These are phyloP conservation scores for Fusarium hainanense DNA, from an alignment of 2,329 filamentous ascomycete species.

Conservation along the genomic window DNA sequence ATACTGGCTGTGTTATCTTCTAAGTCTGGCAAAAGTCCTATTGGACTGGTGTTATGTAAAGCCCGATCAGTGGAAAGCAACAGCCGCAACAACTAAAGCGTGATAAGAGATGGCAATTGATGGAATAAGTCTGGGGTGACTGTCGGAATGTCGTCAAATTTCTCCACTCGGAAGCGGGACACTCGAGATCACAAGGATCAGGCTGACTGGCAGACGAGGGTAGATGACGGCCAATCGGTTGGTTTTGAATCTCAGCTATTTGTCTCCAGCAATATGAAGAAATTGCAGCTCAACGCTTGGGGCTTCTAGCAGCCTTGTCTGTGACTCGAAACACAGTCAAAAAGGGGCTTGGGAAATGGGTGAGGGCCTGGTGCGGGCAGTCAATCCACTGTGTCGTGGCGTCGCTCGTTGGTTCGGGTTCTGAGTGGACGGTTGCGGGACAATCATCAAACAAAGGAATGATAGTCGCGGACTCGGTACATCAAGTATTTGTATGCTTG, in stretches of 20 bases:
- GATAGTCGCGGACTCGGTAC: slow-evolving; percentile 19
- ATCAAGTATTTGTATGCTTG: slow-evolving; percentile 11
- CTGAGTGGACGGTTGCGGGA: slow-evolving; percentile 41
- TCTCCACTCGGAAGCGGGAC: slow-evolving; percentile 42
- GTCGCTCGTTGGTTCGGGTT: slow-evolving; percentile 32
- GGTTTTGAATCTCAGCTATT: slow-evolving; percentile 7
- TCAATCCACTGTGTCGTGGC: slow-evolving; percentile 31
- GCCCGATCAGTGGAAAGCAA: neutral
- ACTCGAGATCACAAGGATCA: slow-evolving; percentile 34
- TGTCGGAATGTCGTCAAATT: slow-evolving; percentile 42
- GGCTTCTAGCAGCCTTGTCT: slow-evolving; percentile 4
- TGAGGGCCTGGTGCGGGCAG: slow-evolving; percentile 26
- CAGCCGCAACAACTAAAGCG: slow-evolving; percentile 9
- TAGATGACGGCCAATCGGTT: slow-evolving; percentile 17
- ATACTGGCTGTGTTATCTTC: neutral
- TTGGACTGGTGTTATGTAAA: neutral
- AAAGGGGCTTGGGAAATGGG: slow-evolving; percentile 32
- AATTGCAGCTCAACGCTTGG: slow-evolving; percentile 1
- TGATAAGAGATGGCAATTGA: slow-evolving; percentile 24
- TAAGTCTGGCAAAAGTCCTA: neutral
- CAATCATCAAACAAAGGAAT: slow-evolving; percentile 33
- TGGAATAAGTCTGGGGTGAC: slow-evolving; percentile 24
- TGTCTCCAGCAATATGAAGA: slow-evolving; percentile 9
- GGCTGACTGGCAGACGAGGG: slow-evolving; percentile 29
- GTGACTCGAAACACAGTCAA: slow-evolving; percentile 22